These are phyloP conservation scores for Eimeria maxima DNA, from an alignment of 169 alveolate species.

Conservation along the genomic window DNA sequence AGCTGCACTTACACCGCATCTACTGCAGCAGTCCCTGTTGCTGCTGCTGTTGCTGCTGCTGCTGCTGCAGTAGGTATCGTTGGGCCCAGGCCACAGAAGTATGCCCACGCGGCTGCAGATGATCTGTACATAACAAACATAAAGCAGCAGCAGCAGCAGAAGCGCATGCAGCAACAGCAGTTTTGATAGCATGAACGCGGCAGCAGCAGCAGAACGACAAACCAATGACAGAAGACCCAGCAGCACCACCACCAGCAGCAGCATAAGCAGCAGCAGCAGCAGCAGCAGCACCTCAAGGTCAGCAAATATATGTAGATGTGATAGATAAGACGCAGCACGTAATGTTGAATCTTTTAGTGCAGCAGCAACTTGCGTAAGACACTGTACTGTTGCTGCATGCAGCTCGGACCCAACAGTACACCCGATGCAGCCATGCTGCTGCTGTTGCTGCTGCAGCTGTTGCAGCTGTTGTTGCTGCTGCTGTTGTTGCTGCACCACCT, in stretches of 20 bases:
- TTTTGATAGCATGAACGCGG: not conserved
- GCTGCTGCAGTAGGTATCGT: not conserved
- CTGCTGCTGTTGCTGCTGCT: conserved; percentile 30
- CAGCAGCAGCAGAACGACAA: conserved; percentile 3
- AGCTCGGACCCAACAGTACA: not conserved
- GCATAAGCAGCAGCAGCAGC: conserved; percentile 16
- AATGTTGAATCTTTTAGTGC: conserved; percentile 67
- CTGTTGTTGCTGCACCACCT: not conserved
- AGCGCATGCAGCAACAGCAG: not conserved
- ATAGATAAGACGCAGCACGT: conserved; percentile 8
- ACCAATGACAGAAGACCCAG: not conserved
- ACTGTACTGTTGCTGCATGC: not conserved
- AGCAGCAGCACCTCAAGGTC: conserved; percentile 52
- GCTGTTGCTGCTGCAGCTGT: conserved; percentile 56
- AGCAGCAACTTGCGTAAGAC: conserved; percentile 42
- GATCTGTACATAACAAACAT: not conserved
- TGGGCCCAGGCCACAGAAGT: not conserved
- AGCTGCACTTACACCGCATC: not conserved
- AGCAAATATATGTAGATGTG: conserved; percentile 12
- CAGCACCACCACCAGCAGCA: not conserved
- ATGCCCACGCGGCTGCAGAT: conserved; percentile 25
- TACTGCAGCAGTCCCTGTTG: conserved; percentile 2
- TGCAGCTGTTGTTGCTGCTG: too few relatives aligned
- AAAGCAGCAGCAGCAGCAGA: not conserved
- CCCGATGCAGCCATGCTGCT: conserved; percentile 16